Conservation (phyloP, 768 basidiomycete genomes). For the Collybia sordida region DNA sequence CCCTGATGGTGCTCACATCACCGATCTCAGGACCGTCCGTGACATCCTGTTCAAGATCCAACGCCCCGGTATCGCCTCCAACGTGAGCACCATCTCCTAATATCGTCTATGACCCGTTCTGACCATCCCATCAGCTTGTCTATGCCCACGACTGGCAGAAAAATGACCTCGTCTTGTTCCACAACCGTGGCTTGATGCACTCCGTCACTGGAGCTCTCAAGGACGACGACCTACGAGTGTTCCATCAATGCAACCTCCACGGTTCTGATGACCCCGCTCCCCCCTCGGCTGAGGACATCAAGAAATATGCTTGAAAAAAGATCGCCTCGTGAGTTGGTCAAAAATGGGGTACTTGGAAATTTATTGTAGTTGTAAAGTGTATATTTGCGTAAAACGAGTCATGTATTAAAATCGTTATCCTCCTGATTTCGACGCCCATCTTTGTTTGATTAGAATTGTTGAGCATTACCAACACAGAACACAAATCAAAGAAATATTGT, state of each 20-base stretch:
- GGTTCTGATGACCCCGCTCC: conserved; percentile 71
- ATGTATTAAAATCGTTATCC: no score
- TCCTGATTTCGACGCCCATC: no score
- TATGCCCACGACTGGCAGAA: conserved; percentile 80
- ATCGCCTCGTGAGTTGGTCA: no score
- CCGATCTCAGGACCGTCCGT: conserved; percentile 72
- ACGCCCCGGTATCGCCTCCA: conserved; percentile 83
- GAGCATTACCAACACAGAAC: no score
- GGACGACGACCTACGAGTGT: conserved; percentile 65
- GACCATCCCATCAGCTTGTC: conserved; percentile 48
- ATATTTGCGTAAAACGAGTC: no score
- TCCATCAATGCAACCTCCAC: conserved; percentile 86
- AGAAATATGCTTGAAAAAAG: conserved; percentile 49
- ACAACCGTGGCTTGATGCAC: conserved; percentile 82
- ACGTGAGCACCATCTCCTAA: conserved; percentile 37
- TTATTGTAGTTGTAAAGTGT: no score
- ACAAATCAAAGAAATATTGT: no score
- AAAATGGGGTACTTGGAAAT: no score
- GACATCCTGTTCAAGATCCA: conserved; percentile 83
- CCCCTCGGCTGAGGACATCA: conserved; percentile 63
- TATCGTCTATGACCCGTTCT: neutral
- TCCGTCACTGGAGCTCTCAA: conserved; percentile 76
- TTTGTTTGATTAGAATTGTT: no score
- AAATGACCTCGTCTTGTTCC: conserved; percentile 80
- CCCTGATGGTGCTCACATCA: conserved; percentile 80